Evolutionary conservation across 108 stramenopile species (phyloP), one percentile per base, ranked within the genome.

Genomic region (Cyclotella baltica): DNA sequence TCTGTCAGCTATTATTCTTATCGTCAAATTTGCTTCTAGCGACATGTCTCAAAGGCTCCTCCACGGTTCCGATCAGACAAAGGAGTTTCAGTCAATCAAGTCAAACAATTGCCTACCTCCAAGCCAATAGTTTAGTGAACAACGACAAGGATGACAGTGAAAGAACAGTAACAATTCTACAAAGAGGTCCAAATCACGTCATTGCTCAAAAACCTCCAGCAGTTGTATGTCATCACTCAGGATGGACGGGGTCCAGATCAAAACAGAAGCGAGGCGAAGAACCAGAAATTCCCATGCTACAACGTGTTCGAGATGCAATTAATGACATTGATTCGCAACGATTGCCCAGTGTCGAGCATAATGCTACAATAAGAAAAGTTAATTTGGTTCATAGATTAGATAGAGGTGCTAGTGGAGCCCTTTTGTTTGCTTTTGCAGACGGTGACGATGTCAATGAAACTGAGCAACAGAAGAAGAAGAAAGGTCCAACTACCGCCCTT

Each of bases 351-450:
- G 15, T 57, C 15, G 62, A 31, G 66, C 22, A 57, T 61, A 61
- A 25, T 22, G 56, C 82, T 1, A 87, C 87, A 20, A 88, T 86
- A 77, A 72, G 84, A 61, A 74, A 76, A 37, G 85, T 96, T 64
- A 93, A 96, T 82, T 64, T 94, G 28, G 78, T 96, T 52, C 95
- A 96, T 79, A 80, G 95, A 33, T 67, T 96, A 38, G 92, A 96
- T 65, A 86, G 95, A 22, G 93, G 92, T 11, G 89, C 90, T 1
- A 86, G 84, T 35, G 95, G 95, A 11, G 85, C 83, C 27, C 66
- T 96, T 16, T 48, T 96, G 30, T 65, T 88, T 43, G 78, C 90
- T 11, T 88, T 78, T 70, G 88, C 89, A 18, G 72, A 83, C 25
- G 66, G 75, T 25, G 88, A 85, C 29, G 51, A 86, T 31, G 80